Conservation (phyloP, 2,329 filamentous ascomycete species). For the Lachnellula hyalina region DNA sequence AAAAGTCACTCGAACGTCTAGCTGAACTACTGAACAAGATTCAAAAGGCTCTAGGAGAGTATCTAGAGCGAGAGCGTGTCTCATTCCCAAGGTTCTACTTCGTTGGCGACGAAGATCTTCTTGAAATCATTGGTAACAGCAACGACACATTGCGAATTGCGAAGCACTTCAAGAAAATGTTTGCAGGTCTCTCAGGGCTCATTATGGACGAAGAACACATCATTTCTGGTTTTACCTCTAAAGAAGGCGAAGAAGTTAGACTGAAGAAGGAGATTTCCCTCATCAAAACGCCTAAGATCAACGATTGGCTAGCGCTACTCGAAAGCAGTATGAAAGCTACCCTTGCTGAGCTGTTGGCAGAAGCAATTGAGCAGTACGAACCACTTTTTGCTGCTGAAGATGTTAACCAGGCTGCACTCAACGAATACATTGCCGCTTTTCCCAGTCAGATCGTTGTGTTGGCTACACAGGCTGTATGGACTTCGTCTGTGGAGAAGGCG, state of each 20-base stretch:
- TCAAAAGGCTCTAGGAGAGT: constrained; percentile 96
- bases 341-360: constrained; percentile 80
- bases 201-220: constrained; percentile 85
- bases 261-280: constrained; percentile 90
- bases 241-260: constrained; percentile 83
- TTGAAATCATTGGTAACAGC: constrained; percentile 99
- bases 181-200: constrained; percentile 87
- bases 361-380: constrained; percentile 78
- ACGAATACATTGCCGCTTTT: constrained; percentile 74
- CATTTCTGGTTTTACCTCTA: constrained; percentile 90
- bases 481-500: constrained; percentile 74
- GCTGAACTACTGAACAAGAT: constrained; percentile 99
- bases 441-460: constrained; percentile 95
- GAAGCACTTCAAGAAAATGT: constrained; percentile 99
- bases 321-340: constrained; percentile 93
- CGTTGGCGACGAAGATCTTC: constrained; percentile 93
- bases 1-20: constrained; percentile 90
- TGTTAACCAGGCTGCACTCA: constrained; percentile 66
- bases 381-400: constrained; percentile 67
- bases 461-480: constrained; percentile 92
- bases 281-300: constrained; percentile 91
- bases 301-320: constrained; percentile 94
- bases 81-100: constrained; percentile 99
- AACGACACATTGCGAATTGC: constrained; percentile 94
- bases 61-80: constrained; percentile 93